Percentiles rank a stretch among this genome's conserved stretches.
Conservation (phyloP, 2,329 filamentous ascomycete species). For the Alternaria brassicicola region DNA sequence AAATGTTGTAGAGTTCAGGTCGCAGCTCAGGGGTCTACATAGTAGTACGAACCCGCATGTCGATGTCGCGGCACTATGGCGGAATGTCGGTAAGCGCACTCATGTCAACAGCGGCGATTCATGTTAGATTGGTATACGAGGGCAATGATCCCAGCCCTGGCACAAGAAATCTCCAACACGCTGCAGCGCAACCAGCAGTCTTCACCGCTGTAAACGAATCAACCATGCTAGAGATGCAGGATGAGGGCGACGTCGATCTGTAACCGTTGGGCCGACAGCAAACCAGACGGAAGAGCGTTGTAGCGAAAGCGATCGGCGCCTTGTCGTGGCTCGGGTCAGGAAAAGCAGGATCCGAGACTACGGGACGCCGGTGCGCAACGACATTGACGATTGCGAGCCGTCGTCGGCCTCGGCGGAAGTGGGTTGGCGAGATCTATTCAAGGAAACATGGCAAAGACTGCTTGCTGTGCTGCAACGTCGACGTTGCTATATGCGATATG, state of each 20-base stretch:
- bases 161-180: not conserved
- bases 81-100: not conserved
- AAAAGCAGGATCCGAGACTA: conserved; percentile 16
- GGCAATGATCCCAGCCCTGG: not conserved
- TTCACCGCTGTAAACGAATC: conserved; percentile 2
- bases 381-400: conserved; percentile 31
- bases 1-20: not conserved
- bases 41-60: not conserved
- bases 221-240: conserved; percentile 1
- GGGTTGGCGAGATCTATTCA: conserved; percentile 7
- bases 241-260: not conserved
- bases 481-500: conserved; percentile 15
- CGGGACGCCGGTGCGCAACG: conserved; percentile 8
- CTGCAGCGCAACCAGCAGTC: not conserved
- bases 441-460: conserved; percentile 1
- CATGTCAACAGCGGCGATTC: conserved; percentile 3
- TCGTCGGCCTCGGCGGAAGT: conserved; percentile 14
- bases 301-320: conserved; percentile 19
- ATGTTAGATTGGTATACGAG: conserved; percentile 8
- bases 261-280: conserved; percentile 1
- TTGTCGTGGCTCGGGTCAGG: conserved; percentile 4
- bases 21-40: conserved; percentile 8
- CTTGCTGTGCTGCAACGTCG: conserved; percentile 9
- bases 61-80: conserved; percentile 2
- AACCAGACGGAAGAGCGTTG: not conserved